Conservation (phyloP, 306 rosid species). For the Quillaja saponaria region DNA sequence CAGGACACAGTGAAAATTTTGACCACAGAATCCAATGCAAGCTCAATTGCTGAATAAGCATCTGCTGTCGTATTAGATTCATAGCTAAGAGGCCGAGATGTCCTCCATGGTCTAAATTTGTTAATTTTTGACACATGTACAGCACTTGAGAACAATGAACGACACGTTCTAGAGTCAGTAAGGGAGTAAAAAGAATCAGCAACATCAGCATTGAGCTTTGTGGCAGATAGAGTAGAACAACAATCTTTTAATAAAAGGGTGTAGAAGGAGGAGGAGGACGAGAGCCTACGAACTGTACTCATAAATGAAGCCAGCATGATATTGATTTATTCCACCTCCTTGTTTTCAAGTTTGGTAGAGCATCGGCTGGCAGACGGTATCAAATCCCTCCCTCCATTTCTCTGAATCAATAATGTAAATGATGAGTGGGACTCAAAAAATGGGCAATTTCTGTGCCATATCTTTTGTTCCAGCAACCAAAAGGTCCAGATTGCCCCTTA, state of each 20-base stretch:
- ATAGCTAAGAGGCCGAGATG: slow-evolving; percentile 6
- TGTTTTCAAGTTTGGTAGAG: neutral
- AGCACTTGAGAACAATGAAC: slow-evolving; percentile 15
- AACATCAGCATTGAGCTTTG: slow-evolving; percentile 9
- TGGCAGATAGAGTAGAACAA: slow-evolving; percentile 19
- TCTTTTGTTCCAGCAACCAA: no score
- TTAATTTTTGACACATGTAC: slow-evolving; percentile 5
- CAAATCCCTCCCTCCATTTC: neutral
- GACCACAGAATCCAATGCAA: slow-evolving; percentile 84
- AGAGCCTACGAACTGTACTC: slow-evolving; percentile 39
- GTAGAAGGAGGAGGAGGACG: slow-evolving; percentile 28
- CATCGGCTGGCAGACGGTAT: neutral
- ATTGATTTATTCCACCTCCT: no score
- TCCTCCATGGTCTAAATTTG: slow-evolving; percentile 17
- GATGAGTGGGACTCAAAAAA: no score
- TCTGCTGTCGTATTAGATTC: slow-evolving; percentile 19
- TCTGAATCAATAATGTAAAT: neutral
- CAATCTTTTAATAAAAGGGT: slow-evolving; percentile 25
- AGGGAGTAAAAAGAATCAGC: neutral
- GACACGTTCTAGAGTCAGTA: neutral
- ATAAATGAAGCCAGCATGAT: slow-evolving; percentile 34
- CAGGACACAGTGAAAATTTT: slow-evolving; percentile 81
- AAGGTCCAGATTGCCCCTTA: no score
- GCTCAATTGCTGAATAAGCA: slow-evolving; percentile 49
- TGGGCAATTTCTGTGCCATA: no score